These are phyloP conservation scores for Chenopodium formosanum DNA, from an alignment of 148 eudicot genomes.

Conservation along the genomic window DNA sequence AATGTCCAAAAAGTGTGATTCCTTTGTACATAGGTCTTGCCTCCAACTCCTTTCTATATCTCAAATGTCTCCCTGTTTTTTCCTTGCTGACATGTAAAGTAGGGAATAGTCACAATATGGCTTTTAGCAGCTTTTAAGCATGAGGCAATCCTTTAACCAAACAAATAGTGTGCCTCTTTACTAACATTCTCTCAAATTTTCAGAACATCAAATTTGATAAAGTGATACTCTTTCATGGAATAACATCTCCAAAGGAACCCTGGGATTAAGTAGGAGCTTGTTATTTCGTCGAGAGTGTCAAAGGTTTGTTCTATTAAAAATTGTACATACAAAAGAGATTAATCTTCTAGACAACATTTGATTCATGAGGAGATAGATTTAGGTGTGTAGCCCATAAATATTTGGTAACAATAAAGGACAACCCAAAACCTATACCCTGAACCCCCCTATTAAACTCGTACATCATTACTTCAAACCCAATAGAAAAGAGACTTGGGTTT, in stretches of 20 bases:
- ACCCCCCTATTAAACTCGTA: too few relatives aligned
- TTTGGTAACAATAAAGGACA: too few relatives aligned
- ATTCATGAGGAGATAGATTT: not conserved
- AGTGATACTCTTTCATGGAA: not conserved
- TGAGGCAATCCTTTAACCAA: not conserved
- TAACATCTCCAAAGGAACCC: not conserved
- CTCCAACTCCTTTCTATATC: not conserved
- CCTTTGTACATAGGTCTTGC: not conserved
- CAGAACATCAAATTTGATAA: not conserved
- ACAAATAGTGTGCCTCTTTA: not conserved
- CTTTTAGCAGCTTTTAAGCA: not conserved
- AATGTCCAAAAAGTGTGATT: not conserved
- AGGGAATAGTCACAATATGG: not conserved
- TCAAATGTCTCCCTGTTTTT: not conserved
- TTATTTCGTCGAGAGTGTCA: not conserved
- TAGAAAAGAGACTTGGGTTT: not conserved
- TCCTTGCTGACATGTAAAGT: not conserved
- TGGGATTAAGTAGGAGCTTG: not conserved
- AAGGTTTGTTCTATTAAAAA: not conserved
- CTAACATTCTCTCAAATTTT: not conserved
- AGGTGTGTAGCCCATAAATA: too few relatives aligned
- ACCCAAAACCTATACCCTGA: too few relatives aligned
- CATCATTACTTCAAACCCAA: not conserved
- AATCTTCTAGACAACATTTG: not conserved
- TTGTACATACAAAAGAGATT: not conserved